Evolutionary conservation across 2,329 filamentous ascomycete species (phyloP).

Genomic region (Erysiphe pulchra): DNA sequence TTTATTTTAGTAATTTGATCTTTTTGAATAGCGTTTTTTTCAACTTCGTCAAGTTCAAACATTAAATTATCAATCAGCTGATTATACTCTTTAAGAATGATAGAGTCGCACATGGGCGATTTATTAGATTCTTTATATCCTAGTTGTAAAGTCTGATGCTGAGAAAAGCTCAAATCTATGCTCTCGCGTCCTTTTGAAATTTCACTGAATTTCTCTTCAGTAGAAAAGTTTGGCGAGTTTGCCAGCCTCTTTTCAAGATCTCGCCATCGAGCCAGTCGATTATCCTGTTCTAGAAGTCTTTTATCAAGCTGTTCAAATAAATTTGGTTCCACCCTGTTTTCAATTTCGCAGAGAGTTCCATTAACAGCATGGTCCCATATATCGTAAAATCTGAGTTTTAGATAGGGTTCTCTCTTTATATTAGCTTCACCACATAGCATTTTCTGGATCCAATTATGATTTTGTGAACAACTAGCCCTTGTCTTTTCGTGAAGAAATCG

Average conservation of each 20-base stretch:
- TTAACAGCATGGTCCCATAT: conserved; percentile 44
- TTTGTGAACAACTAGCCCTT: conserved; percentile 54
- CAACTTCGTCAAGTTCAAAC: conserved; percentile 10
- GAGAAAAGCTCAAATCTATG: conserved; percentile 27
- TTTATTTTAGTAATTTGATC: not conserved
- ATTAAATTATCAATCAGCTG: conserved; percentile 11
- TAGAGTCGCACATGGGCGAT: not conserved
- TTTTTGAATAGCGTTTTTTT: conserved; percentile 4
- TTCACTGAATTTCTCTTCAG: conserved; percentile 8
- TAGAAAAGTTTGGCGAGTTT: conserved; percentile 1
- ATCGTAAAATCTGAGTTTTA: conserved; percentile 39
- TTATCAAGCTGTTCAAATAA: conserved; percentile 46
- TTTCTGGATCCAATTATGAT: conserved; percentile 45
- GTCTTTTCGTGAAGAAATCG: conserved; percentile 31
- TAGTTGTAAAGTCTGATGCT: conserved; percentile 23
- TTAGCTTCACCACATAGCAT: conserved; percentile 40
- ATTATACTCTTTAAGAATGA: conserved; percentile 10
- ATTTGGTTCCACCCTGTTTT: conserved; percentile 20
- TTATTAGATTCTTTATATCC: conserved; percentile 13
- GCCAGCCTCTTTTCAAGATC: conserved; percentile 25
- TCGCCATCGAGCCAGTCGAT: conserved; percentile 48
- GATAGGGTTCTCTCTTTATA: conserved; percentile 30
- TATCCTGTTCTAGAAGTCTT: conserved; percentile 38
- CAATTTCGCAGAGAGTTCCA: conserved; percentile 29
- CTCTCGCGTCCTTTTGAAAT: conserved; percentile 2